Evolutionary conservation across 139 green algal species (phyloP).

Genomic region (Closterium sp.): DNA sequence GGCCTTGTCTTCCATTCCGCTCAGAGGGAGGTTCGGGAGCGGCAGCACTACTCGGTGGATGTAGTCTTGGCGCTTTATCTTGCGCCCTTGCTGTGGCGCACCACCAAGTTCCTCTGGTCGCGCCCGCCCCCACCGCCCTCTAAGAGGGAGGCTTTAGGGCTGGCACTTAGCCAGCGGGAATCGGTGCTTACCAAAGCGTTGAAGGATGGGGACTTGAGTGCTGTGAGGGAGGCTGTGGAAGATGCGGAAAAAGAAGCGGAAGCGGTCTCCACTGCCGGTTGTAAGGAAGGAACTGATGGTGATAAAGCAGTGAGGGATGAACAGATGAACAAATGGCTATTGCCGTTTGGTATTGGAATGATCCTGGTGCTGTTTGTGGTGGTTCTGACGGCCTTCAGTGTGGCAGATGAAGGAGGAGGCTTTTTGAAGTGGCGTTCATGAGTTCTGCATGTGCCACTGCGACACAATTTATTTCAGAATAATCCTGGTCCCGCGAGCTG

Average conservation of each 20-base stretch:
- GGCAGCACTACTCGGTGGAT: constrained; percentile 48
- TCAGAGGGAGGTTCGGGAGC: constrained; percentile 45
- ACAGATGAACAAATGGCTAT: neutral
- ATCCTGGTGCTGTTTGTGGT: neutral
- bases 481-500: too few species aligned
- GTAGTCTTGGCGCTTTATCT: constrained; percentile 34
- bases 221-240: constrained; percentile 6
- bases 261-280: neutral
- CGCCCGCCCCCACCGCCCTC: neutral
- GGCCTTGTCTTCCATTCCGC: constrained; percentile 26
- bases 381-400: neutral
- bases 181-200: constrained; percentile 13
- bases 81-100: constrained; percentile 31
- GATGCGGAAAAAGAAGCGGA: neutral
- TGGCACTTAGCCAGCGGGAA: neutral
- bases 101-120: constrained; percentile 24
- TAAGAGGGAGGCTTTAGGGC: constrained; percentile 8
- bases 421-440: neutral
- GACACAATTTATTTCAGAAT: too few species aligned
- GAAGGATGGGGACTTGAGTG: constrained; percentile 41
- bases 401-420: constrained; percentile 10
- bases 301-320: neutral
- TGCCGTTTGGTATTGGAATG: neutral
- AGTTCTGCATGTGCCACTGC: too few species aligned
- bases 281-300: neutral